Evolutionary conservation across 2,329 filamentous ascomycete species (phyloP).

Genomic region (Trichoderma hamatum): DNA sequence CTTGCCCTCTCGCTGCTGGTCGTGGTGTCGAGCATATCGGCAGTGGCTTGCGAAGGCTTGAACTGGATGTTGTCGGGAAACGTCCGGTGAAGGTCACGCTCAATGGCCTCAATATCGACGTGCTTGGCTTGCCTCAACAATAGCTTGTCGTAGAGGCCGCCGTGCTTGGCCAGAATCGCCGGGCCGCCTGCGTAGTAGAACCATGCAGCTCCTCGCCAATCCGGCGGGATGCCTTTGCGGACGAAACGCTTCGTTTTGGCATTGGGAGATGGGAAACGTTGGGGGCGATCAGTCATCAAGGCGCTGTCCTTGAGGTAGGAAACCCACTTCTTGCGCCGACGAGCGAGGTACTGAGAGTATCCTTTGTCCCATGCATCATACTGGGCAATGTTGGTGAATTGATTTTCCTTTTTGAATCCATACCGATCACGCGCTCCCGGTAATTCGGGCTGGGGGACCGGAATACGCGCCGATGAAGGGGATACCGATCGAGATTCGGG

Average conservation of each 20-base stretch:
- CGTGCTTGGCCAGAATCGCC: constrained; percentile 72
- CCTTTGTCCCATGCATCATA: constrained; percentile 80
- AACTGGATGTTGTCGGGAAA: constrained; percentile 94
- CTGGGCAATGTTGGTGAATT: constrained; percentile 73
- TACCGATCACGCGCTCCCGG: constrained; percentile 72
- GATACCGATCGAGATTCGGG: constrained; percentile 26
- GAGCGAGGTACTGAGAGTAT: constrained; percentile 75
- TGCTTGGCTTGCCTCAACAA: constrained; percentile 66
- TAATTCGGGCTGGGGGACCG: constrained; percentile 49
- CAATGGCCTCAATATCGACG: constrained; percentile 84
- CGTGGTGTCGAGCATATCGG: constrained; percentile 37
- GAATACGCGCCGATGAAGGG: constrained; percentile 26
- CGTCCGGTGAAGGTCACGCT: constrained; percentile 88
- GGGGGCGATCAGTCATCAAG: constrained; percentile 70
- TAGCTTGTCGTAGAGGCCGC: constrained; percentile 74
- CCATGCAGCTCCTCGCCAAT: constrained; percentile 95
- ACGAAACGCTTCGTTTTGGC: constrained; percentile 88
- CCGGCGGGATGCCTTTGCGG: constrained; percentile 89
- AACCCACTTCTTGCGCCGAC: constrained; percentile 81
- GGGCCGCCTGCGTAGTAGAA: constrained; percentile 94
- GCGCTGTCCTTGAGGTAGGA: constrained; percentile 75
- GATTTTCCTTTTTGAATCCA: constrained; percentile 86
- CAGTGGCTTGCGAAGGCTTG: constrained; percentile 58
- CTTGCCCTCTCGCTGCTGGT: constrained; percentile 41
- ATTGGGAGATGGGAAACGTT: constrained; percentile 76